These are phyloP conservation scores for Lolium rigidum DNA, from an alignment of 176 grass and related monocot genomes.

Conservation along the genomic window DNA sequence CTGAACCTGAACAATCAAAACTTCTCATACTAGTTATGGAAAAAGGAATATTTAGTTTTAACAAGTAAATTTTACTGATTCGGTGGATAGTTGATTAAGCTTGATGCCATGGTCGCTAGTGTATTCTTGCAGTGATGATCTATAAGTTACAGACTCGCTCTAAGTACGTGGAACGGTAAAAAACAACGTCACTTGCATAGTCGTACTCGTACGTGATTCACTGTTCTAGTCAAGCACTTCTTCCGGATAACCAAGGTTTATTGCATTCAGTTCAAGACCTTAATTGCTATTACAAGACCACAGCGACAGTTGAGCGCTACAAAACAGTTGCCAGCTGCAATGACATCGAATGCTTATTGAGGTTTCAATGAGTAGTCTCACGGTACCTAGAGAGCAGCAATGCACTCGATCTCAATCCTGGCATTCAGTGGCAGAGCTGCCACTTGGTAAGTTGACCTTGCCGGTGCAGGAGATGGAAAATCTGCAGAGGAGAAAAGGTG, in stretches of 20 bases:
- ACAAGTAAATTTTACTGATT: neutral
- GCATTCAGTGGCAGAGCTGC: constrained; percentile 89
- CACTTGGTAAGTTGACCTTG: constrained; percentile 92
- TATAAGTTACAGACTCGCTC: neutral
- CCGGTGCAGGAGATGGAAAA: constrained; percentile 78
- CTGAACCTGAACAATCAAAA: neutral
- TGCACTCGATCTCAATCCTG: constrained; percentile 94
- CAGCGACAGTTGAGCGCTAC: neutral
- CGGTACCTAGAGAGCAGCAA: constrained; percentile 64
- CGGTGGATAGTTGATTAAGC: neutral
- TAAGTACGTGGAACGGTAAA: neutral
- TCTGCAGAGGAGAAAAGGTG: constrained; percentile 46
- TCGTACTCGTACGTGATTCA: neutral
- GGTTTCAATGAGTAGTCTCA: neutral
- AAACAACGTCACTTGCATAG: neutral
- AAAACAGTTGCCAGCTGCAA: constrained; percentile 11
- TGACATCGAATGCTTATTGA: constrained; percentile 45
- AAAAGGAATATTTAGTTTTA: neutral
- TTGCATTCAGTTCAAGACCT: constrained; percentile 17
- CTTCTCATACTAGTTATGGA: neutral
- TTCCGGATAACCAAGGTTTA: constrained; percentile 13
- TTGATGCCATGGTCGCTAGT: neutral
- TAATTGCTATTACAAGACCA: neutral
- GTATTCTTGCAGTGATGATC: neutral
- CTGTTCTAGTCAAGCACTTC: neutral